Conservation (phyloP, 75 land plant species). For the Adiantum capillusveneris region DNA sequence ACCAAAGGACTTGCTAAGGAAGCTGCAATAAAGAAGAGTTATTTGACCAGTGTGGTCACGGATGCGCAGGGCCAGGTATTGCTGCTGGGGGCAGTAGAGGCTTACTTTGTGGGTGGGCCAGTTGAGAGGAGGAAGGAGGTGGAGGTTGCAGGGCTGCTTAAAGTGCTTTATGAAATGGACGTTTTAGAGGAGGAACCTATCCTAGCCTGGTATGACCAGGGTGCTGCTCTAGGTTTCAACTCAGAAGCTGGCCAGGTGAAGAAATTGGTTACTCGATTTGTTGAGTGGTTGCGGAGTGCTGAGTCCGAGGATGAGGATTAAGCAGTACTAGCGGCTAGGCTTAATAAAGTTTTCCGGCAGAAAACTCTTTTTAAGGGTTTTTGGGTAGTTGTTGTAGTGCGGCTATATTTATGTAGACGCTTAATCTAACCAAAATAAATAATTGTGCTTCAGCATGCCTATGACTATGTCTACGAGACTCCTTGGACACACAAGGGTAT, state of each 20-base stretch:
- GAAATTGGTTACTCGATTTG: slow-evolving; percentile 63
- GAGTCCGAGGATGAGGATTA: slow-evolving; percentile 81
- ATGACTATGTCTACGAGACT: too few species aligned
- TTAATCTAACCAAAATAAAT: too few species aligned
- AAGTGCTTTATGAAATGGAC: slow-evolving; percentile 71
- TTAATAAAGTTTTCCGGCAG: too few species aligned
- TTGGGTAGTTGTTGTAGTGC: too few species aligned
- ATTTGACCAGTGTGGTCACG: slow-evolving; percentile 36
- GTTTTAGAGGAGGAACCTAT: slow-evolving; percentile 74
- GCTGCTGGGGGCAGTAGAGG: slow-evolving; percentile 58
- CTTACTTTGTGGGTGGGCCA: slow-evolving; percentile 22
- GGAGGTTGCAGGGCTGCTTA: slow-evolving; percentile 68
- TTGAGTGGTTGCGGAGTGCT: slow-evolving; percentile 88
- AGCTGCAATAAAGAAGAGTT: slow-evolving; percentile 62
- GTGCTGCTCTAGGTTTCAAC: neutral
- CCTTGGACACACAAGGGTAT: too few species aligned
- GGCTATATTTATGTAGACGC: too few species aligned
- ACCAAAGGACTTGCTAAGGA: slow-evolving; percentile 79
- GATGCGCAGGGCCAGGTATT: slow-evolving; percentile 53
- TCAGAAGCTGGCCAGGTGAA: slow-evolving; percentile 17
- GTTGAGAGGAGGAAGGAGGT: neutral
- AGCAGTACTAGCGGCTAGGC: too few species aligned
- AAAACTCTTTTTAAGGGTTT: too few species aligned
- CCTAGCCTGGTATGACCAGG: slow-evolving; percentile 52
- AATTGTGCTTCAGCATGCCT: too few species aligned